Evolutionary conservation across 1,284 basidiomycete species (phyloP).

Genomic region (Volvariella surrecta): DNA sequence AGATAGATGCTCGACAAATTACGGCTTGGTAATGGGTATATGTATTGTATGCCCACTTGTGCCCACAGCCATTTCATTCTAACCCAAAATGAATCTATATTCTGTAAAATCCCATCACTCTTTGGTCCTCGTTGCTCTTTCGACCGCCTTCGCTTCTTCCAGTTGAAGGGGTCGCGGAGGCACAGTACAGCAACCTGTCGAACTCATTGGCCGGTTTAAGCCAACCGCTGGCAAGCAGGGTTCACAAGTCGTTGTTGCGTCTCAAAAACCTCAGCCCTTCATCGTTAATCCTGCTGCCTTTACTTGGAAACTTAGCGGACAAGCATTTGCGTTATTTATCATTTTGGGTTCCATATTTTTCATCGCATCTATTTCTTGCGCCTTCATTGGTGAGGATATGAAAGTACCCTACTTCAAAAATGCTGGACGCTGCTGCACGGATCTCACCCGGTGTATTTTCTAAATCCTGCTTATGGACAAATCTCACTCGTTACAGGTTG

Average conservation of each 20-base stretch:
- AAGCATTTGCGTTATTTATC: slow-evolving; percentile 31
- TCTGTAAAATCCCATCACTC: slow-evolving; percentile 19
- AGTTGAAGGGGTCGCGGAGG: slow-evolving; percentile 17
- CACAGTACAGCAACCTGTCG: slow-evolving; percentile 12
- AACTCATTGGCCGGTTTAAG: too few relatives aligned
- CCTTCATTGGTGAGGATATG: slow-evolving; percentile 38
- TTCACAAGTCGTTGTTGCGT: slow-evolving; percentile 1
- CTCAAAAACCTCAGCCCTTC: not conserved
- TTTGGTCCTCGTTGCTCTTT: slow-evolving; percentile 25
- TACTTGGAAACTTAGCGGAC: slow-evolving; percentile 23
- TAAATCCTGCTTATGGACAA: not conserved
- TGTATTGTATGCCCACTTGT: too few relatives aligned
- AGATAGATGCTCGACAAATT: too few relatives aligned
- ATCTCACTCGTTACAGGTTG: slow-evolving; percentile 25
- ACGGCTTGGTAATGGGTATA: too few relatives aligned
- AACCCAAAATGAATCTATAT: slow-evolving; percentile 4
- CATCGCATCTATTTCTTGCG: slow-evolving; percentile 35
- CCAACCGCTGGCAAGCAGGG: slow-evolving; percentile 8
- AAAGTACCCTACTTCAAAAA: slow-evolving; percentile 33
- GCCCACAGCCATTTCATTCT: too few relatives aligned
- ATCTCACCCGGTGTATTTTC: slow-evolving; percentile 36
- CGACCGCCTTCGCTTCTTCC: slow-evolving; percentile 28
- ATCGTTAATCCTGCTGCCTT: slow-evolving; percentile 17
- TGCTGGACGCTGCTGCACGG: slow-evolving; percentile 31
- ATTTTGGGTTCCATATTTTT: slow-evolving; percentile 37